Percentiles rank a stretch among this genome's conserved stretches.
Evolutionary conservation across 177 flowering plant species (phyloP).

Genomic region (Vitis hybrid): DNA sequence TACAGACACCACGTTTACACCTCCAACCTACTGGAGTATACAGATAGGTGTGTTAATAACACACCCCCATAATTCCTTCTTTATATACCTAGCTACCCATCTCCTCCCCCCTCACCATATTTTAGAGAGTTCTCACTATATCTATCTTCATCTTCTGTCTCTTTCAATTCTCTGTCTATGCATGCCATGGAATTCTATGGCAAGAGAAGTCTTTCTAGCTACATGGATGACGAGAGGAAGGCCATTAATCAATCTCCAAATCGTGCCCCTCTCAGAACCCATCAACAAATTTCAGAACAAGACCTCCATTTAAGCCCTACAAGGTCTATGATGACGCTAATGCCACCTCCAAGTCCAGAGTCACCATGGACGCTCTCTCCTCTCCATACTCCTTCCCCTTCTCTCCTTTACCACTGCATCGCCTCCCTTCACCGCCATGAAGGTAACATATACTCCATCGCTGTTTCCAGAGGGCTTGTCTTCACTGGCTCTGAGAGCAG

Average conservation of each 20-base stretch:
- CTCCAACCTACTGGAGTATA: no score
- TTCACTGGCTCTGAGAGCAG: slow-evolving; percentile 46
- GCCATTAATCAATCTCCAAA: slow-evolving; percentile 6
- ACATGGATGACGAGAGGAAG: slow-evolving; percentile 21
- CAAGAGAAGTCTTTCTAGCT: slow-evolving; percentile 9
- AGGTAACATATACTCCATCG: slow-evolving; percentile 37
- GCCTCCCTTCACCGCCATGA: slow-evolving; percentile 44
- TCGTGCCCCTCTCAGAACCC: slow-evolving; percentile 19
- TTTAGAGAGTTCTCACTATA: no score
- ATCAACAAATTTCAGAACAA: slow-evolving; percentile 4
- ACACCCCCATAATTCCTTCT: no score
- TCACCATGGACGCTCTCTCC: slow-evolving; percentile 50
- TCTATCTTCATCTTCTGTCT: no score
- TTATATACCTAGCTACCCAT: no score
- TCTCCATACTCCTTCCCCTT: slow-evolving; percentile 35
- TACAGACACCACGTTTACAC: no score
- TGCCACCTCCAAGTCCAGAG: slow-evolving; percentile 33
- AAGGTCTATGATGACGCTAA: slow-evolving; percentile 3
- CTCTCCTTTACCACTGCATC: slow-evolving; percentile 41
- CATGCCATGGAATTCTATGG: slow-evolving; percentile 23
- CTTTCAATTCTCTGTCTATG: no score
- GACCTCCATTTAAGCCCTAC: slow-evolving; percentile 19
- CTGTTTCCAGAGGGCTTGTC: slow-evolving; percentile 27
- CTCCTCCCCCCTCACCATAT: no score
- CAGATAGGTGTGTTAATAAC: no score